These are phyloP conservation scores for Dentipellis sp. DNA, from an alignment of 768 basidiomycete species.

Conservation along the genomic window DNA sequence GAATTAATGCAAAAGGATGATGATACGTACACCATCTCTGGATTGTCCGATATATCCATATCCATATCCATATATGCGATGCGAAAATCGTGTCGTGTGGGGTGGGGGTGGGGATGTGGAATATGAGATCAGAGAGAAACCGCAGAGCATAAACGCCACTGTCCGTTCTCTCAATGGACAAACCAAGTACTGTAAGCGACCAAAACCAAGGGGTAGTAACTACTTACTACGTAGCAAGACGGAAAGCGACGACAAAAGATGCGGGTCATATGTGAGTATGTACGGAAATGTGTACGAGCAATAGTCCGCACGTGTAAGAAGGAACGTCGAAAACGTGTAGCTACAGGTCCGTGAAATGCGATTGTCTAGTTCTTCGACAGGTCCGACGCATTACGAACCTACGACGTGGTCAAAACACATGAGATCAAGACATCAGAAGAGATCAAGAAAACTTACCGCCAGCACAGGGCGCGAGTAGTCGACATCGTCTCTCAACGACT, in stretches of 20 bases:
- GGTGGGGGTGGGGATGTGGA: background rate
- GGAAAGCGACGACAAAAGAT: background rate
- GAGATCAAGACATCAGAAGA: background rate
- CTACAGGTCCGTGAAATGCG: background rate
- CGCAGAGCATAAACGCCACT: background rate
- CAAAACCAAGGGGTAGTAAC: background rate
- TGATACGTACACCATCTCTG: too few relatives aligned
- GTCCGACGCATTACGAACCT: slow-evolving; percentile 1
- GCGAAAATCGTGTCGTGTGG: background rate
- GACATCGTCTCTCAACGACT: slow-evolving; percentile 4
- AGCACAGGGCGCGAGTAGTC: slow-evolving; percentile 6
- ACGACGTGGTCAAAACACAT: too few relatives aligned
- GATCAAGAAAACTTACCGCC: background rate
- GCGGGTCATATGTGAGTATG: background rate
- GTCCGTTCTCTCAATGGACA: background rate
- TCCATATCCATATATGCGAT: too few relatives aligned
- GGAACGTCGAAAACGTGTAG: background rate
- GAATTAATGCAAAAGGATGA: too few relatives aligned
- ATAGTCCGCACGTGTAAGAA: background rate
- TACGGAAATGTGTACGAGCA: background rate
- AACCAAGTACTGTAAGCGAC: background rate
- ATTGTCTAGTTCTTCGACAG: background rate
- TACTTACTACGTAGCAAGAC: background rate
- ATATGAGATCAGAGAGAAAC: background rate
- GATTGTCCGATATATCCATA: too few relatives aligned